Evolutionary conservation across 2,329 filamentous ascomycete genomes (phyloP), one percentile per base, ranked within the genome.

Genomic region (Sclerotinia minor): DNA sequence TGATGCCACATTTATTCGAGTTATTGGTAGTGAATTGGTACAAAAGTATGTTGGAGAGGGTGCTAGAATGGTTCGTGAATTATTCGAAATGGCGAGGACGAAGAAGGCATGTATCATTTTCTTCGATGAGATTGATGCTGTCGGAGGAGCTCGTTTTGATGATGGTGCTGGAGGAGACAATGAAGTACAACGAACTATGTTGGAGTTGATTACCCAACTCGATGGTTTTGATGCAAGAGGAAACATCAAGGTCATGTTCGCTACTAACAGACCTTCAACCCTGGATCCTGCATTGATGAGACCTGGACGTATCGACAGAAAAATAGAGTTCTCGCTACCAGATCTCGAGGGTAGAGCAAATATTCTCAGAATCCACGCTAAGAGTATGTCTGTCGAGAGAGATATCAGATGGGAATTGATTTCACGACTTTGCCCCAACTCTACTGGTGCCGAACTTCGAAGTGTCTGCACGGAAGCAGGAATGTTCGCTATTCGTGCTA

Each of bases 101-200:
- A 99, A 99, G 87, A 99, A 99, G 82, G 95, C 95, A 0, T 99
- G 95, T 81, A 99, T 99, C 78, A 99, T 99, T 82, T 99, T 99
- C 88, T 96, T 97, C 77, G 95, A 99, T 79, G 95, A 99, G 82
- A 95, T 98, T 71, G 94, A 98, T 79, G 94, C 94, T 60, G 92
- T 98, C 67, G 94, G 94, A 77, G 94, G 94, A 74, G 94, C 94
- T 50, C 92, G 94, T 80, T 97, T 98, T 78, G 94, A 98, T 76
- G 94, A 98, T 75, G 94, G 94, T 73, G 94, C 94, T 71, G 94
- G 94, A 75, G 94, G 94, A 76, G 94, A 98, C 80, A 98, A 98
- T 78, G 94, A 98, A 79, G 94, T 98, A 8, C 94, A 98, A 81
- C 86, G 94, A 82, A 98, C 94, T 72, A 98, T 98, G 94, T 82